Evolutionary conservation across 306 rosid genomes (phyloP), one percentile per base, ranked within the genome.

Genomic region (Leucaena leucocephala): DNA sequence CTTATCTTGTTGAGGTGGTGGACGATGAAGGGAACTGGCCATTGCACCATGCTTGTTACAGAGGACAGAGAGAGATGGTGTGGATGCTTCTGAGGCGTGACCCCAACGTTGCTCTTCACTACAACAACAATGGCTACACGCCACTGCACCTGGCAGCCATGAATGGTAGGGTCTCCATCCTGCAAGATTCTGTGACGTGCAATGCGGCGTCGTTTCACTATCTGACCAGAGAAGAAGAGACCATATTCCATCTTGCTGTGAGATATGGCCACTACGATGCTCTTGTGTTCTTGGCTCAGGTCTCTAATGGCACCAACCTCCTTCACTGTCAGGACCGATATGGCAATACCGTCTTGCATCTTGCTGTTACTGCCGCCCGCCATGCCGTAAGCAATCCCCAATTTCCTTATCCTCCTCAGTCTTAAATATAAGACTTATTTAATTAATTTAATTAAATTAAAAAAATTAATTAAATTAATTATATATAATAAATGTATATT

Each of bases 131-230:
- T 58, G 93, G 97, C 9, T 87, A 84, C 70, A 91, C 97, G 4
- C 92, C 98, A 13, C 50, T 90, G 83, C 97, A 93, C 77, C 78
- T 78, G 62, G 93, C 98, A 17, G 85, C 84, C 9, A 88, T 85
- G 50, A 88, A 89, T 19, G 93, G 94, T 3, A 84, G 70, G 76
- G 87, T 82, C 72, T 46, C 85, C 5, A 83, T 93, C 72, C 91
- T 93, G 69, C 75, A 81, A 35, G 87, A 78, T 35, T 90, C 88
- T 67, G 57, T 90, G n/a, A 45, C 74, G 4, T 10, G 57, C 80
- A 87, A 68, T 63, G 44, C 89, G 12, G 84, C 82, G 3, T 84
- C 97, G 27, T 87, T 91, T 68, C 76, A 82, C 38, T 67, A 74
- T n/a, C 82, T 49, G 15, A 88, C 98, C 11, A 79, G 66, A 79